Conservation (phyloP, 345 rosid genomes). For the Reutealis trisperma region DNA sequence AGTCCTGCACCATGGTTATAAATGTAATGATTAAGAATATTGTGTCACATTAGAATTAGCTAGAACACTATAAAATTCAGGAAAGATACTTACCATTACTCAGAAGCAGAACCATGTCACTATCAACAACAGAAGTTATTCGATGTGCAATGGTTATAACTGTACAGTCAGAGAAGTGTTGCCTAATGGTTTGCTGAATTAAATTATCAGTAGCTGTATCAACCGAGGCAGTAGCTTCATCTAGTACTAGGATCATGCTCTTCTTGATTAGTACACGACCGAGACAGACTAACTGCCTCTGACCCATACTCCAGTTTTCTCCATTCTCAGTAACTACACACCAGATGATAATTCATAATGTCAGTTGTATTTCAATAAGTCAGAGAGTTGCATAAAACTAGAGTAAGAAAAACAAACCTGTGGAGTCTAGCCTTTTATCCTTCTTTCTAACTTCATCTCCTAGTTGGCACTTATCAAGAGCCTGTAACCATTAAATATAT, state of each 20-base stretch:
- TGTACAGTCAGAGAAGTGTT: constrained; percentile 62
- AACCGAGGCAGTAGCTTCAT: constrained; percentile 90
- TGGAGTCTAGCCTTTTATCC: constrained; percentile 63
- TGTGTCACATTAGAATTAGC: neutral
- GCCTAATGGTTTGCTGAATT: constrained; percentile 64
- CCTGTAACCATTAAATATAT: constrained; percentile 41
- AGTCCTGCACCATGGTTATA: constrained; percentile 44
- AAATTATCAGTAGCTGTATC: constrained; percentile 82
- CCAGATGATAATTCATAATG: neutral
- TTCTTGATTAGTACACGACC: constrained; percentile 80
- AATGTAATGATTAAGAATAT: neutral
- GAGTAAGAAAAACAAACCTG: constrained; percentile 34
- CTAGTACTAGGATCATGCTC: constrained; percentile 77
- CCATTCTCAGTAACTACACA: constrained; percentile 72
- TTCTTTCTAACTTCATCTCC: constrained; percentile 80
- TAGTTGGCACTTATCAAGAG: constrained; percentile 85
- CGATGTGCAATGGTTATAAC: constrained; percentile 82
- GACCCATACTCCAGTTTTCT: constrained; percentile 96
- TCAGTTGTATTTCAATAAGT: neutral
- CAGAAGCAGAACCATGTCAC: constrained; percentile 74
- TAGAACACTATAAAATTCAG: neutral
- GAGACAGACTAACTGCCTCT: constrained; percentile 80
- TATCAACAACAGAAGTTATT: constrained; percentile 74
- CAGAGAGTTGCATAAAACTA: neutral
- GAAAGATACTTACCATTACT: constrained; percentile 48